Percentiles rank a stretch among this genome's conserved stretches.
Evolutionary conservation across 345 rosid species (phyloP).

Genomic region (Isatis tinctoria): DNA sequence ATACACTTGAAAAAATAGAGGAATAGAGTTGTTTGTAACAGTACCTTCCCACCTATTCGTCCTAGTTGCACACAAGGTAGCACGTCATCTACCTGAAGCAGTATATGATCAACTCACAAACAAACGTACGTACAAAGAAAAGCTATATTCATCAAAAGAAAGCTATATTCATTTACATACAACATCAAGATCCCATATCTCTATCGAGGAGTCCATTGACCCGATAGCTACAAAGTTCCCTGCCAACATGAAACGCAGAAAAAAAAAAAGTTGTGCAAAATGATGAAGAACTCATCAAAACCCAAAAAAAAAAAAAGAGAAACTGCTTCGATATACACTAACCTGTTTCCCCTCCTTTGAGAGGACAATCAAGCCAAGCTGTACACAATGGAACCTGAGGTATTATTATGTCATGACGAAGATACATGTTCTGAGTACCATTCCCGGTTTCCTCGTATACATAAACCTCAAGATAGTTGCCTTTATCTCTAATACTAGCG

Average conservation of each 20-base stretch:
- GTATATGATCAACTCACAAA: too few species aligned
- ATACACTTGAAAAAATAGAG: background rate
- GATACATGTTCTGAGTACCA: constrained; percentile 53
- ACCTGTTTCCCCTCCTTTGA: constrained; percentile 79
- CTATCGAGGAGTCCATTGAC: constrained; percentile 57
- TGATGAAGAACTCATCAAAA: too few species aligned
- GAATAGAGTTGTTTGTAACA: background rate
- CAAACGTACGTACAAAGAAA: too few species aligned
- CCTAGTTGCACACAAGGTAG: constrained; percentile 66
- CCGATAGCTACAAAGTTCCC: constrained; percentile 86
- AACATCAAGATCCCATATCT: constrained; percentile 90
- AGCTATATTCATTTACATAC: constrained; percentile 40
- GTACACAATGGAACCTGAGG: constrained; percentile 68
- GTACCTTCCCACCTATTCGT: constrained; percentile 42
- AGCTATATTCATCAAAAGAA: too few species aligned
- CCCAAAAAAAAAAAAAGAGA: too few species aligned
- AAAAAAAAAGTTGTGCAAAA: too few species aligned
- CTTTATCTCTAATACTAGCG: constrained; percentile 53
- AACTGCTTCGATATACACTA: too few species aligned
- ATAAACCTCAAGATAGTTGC: constrained; percentile 69
- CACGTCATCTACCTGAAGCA: constrained; percentile 57
- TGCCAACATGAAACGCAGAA: constrained; percentile 35
- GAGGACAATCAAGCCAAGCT: constrained; percentile 88
- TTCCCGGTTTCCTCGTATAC: constrained; percentile 50
- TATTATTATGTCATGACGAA: constrained; percentile 66